Base-by-base conservation (phyloP, 495 filamentous ascomycete species). In the Beverwykella pulmonaria region DNA sequence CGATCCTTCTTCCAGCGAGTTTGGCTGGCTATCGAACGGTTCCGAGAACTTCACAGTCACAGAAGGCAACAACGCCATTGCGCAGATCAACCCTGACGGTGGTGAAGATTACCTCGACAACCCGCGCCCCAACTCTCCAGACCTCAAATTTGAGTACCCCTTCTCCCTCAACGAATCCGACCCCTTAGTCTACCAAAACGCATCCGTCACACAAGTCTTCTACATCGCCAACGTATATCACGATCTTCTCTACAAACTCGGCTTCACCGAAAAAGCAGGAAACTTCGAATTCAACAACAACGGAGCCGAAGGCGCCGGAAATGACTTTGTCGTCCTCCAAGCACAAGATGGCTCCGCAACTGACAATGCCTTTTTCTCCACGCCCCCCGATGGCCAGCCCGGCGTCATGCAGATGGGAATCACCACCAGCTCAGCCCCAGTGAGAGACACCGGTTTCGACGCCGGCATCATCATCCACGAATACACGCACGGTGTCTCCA, bases 221-320 rank as follows among this genome's bases (percentile, higher is more conserved):
- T 85, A 84, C 67, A 84, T 81, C 1, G 76, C 75, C 27, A 84
- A 83, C 69, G 75, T 65, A 1, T 84, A 82, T 71, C 83, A 85
- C 69, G 83, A 85, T 49, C 72, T 84, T 7, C 74, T 85, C 0
- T 82, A 85, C 56, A 70, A 74, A 17, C 77, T 85, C 9, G 83
- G 83, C 15, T 85, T 85, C 72, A 83, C 72, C 32, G 83, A 85
- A 61, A 73, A 32, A 1, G 83, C 83, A 20, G 83, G 83, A 5
- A 85, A 85, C 72, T 85, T 85, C 72, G 78, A 85, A 68, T 59
- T 67, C 30, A 80, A 83, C 73, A 85, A 84, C 74, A 75, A 79
- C 69, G 76, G 77, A 58, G 47, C 69, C 25, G 81, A 81, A 15
- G 83, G 83, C 20, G 19, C 46, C 3, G 81, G 79, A 22, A 74